Conservation (phyloP, 1,284 basidiomycete species). For the Leccinum subfulvum region DNA sequence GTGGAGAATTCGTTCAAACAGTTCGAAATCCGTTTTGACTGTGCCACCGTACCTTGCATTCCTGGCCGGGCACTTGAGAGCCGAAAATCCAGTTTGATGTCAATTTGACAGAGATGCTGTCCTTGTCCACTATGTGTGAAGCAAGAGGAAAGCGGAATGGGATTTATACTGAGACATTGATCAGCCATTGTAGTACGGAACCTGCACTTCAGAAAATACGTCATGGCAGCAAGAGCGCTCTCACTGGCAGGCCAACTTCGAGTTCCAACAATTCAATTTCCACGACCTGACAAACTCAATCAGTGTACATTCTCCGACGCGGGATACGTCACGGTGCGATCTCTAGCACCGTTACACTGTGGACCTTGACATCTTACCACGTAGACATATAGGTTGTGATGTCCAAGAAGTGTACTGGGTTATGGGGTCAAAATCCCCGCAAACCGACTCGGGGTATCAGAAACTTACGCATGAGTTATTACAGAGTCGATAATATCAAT, state of each 20-base stretch:
- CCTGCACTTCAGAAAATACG: neutral
- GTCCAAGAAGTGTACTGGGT: too few species aligned
- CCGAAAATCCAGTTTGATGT: conserved; percentile 89
- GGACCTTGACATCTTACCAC: neutral
- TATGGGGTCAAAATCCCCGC: too few species aligned
- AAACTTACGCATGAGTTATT: too few species aligned
- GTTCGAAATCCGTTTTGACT: conserved; percentile 8
- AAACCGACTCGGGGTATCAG: too few species aligned
- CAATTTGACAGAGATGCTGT: conserved; percentile 82
- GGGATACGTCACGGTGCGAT: neutral
- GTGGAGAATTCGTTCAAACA: conserved; percentile 79
- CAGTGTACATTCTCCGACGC: neutral
- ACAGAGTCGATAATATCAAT: too few species aligned
- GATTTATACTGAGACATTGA: neutral
- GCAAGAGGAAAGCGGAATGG: neutral
- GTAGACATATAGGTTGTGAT: too few species aligned
- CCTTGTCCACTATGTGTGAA: conserved; percentile 62
- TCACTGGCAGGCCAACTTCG: neutral
- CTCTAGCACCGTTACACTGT: too few species aligned
- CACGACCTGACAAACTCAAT: neutral
- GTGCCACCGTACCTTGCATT: conserved; percentile 47
- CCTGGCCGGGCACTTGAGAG: conserved; percentile 64
- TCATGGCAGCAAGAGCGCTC: neutral
- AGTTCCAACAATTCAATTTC: neutral
- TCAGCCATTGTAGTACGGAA: neutral